Evolutionary conservation across 139 green algal genomes (phyloP).

Genomic region (Bryopsis sp.): DNA sequence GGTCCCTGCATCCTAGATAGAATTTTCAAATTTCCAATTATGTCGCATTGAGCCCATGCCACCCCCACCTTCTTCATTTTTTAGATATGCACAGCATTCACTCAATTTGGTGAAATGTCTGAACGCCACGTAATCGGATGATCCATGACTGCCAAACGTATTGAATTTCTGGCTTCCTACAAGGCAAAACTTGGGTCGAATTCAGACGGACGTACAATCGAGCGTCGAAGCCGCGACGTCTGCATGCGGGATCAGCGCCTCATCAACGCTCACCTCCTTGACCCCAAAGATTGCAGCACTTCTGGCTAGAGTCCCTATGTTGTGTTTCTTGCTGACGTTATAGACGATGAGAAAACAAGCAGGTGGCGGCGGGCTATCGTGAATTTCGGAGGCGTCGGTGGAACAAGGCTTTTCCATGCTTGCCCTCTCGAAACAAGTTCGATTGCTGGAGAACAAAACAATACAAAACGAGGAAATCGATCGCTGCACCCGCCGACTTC

Average conservation of each 20-base stretch:
- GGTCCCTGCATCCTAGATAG: no score
- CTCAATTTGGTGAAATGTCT: conserved; percentile 63
- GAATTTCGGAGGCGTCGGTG: no score
- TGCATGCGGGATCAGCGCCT: background rate
- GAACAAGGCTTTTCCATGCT: no score
- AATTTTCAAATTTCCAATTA: no score
- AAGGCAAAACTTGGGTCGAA: conserved; percentile 56
- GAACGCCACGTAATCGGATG: conserved; percentile 33
- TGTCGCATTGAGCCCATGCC: no score
- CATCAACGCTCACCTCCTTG: conserved; percentile 27
- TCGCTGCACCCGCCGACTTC: no score
- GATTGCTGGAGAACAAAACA: no score
- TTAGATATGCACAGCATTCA: conserved; percentile 42
- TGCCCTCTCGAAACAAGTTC: no score
- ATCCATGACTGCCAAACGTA: conserved; percentile 82
- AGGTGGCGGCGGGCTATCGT: conserved; percentile 13
- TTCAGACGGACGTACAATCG: background rate
- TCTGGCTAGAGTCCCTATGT: conserved; percentile 66
- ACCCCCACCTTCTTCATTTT: conserved; percentile 27
- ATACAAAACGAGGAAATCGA: no score
- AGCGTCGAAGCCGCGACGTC: background rate
- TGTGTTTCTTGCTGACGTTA: conserved; percentile 70
- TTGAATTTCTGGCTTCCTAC: conserved; percentile 78
- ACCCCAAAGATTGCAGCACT: conserved; percentile 65
- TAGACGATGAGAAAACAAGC: conserved; percentile 65